These are phyloP conservation scores for Amaranthus palmeri DNA, from an alignment of 148 eudicot species.

Conservation along the genomic window DNA sequence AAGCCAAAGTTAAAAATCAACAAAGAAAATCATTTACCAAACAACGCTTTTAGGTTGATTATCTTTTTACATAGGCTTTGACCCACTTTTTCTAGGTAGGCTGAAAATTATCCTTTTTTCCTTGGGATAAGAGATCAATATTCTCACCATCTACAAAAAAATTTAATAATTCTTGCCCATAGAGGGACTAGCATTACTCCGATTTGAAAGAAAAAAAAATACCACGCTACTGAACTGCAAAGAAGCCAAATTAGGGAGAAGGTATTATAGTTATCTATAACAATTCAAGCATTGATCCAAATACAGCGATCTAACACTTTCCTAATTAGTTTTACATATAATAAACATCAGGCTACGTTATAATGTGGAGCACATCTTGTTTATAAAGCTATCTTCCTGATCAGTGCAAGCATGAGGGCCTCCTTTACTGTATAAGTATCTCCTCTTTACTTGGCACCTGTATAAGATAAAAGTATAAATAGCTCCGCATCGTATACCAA, in stretches of 20 bases:
- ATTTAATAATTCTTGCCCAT: no score
- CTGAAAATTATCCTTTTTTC: no score
- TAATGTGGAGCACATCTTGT: constrained; percentile 16
- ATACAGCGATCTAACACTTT: background rate
- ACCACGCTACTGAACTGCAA: background rate
- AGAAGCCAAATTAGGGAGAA: no score
- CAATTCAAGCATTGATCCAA: background rate
- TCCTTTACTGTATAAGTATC: constrained; percentile 32
- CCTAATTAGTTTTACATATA: background rate
- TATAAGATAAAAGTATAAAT: constrained; percentile 59
- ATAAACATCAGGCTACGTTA: background rate
- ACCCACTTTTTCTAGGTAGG: no score
- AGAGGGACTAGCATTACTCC: no score
- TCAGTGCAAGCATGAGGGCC: constrained; percentile 27
- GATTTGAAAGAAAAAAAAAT: no score
- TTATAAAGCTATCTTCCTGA: constrained; percentile 19
- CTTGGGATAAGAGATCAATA: no score
- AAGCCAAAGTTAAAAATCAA: no score
- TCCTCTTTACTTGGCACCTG: constrained; percentile 61
- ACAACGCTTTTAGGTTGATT: no score
- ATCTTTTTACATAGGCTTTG: no score
- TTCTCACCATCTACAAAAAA: no score
- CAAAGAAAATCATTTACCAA: no score
- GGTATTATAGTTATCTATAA: background rate
- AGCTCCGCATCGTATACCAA: constrained; percentile 36